Evolutionary conservation across 352 stramenopile species (phyloP), one percentile per base, ranked within the genome.

Genomic region (Pythium phragmiticola): DNA sequence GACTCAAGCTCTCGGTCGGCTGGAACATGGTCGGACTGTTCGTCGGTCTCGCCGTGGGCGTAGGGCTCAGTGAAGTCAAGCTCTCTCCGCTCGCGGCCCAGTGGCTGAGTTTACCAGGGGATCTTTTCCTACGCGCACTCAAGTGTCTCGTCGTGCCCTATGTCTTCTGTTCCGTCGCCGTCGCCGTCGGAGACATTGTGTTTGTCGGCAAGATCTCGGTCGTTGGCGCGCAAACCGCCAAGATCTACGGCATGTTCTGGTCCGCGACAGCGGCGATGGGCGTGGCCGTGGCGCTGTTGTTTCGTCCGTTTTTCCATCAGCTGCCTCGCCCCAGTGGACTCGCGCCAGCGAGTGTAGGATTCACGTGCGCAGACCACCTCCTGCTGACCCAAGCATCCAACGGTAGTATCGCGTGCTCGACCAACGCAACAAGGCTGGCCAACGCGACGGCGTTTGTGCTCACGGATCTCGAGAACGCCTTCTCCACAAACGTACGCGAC

Each of bases 161-260:
- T 51, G 81, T 94, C 3, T 94, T 94, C 65, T 91, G 79, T 59
- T 82, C 80, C 0, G 80, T 94, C 28, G 78, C 83, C 0, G 80
- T 94, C 13, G 82, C 81, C n/a, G 81, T 90, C 9, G 80, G 78
- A 0, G 84, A 92, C 55, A 84, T 90, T 28, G 72, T 93, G 39
- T 84, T 81, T 42, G 76, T 89, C 7, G 82, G 82, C 42, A 90
- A 89, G 60, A 71, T 87, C 5, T 89, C 78, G 7, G 68, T 88
- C 21, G 69, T 93, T 21, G 81, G 80, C 5, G 51, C 82, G 9
- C 74, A 88, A 57, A 94, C 84, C 13, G 58, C 87, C 30, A 75
- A 76, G 52, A 70, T 90, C 48, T 90, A 90, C 50, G 46, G 72
- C 2, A 65, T 75, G 13, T 72, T 78, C 45, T 89, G 75, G 76